These are phyloP conservation scores for Saitozyma podzolica DNA, from an alignment of 768 basidiomycete species.

Conservation along the genomic window DNA sequence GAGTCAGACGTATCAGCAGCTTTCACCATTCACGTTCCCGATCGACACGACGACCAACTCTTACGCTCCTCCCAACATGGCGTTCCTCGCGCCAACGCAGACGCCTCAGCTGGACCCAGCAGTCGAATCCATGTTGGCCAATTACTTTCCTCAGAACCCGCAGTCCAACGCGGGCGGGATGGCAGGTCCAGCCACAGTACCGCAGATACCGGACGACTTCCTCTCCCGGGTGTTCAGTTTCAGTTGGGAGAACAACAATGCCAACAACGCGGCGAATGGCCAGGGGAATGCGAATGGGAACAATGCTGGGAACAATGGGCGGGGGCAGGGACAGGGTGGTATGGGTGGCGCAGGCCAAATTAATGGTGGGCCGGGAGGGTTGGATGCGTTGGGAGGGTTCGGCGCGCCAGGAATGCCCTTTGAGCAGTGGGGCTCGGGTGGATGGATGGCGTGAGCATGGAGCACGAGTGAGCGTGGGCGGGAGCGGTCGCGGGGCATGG, in stretches of 20 bases:
- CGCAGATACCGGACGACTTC: constrained; percentile 43
- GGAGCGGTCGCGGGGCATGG: too few species aligned
- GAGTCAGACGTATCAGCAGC: neutral
- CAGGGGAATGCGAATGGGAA: neutral
- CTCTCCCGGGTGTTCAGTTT: constrained; percentile 42
- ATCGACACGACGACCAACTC: neutral
- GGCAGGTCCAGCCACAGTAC: constrained; percentile 2
- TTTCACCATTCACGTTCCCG: constrained; percentile 10
- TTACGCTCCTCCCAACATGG: neutral
- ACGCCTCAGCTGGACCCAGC: constrained; percentile 34
- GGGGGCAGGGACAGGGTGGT: neutral
- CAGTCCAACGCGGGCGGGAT: neutral
- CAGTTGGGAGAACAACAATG: constrained; percentile 27
- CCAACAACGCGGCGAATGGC: neutral
- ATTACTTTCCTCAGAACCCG: constrained; percentile 33
- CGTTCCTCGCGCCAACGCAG: constrained; percentile 1
- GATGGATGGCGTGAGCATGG: constrained; percentile 16
- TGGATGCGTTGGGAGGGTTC: neutral
- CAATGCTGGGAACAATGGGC: constrained; percentile 5
- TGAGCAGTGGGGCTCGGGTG: constrained; percentile 16
- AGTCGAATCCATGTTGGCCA: constrained; percentile 43
- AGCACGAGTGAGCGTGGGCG: too few species aligned
- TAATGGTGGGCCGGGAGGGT: neutral
- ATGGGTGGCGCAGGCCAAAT: neutral
- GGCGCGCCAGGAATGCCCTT: constrained; percentile 3